Evolutionary conservation across 345 rosid species (phyloP).

Genomic region (Nephelium lappaceum): DNA sequence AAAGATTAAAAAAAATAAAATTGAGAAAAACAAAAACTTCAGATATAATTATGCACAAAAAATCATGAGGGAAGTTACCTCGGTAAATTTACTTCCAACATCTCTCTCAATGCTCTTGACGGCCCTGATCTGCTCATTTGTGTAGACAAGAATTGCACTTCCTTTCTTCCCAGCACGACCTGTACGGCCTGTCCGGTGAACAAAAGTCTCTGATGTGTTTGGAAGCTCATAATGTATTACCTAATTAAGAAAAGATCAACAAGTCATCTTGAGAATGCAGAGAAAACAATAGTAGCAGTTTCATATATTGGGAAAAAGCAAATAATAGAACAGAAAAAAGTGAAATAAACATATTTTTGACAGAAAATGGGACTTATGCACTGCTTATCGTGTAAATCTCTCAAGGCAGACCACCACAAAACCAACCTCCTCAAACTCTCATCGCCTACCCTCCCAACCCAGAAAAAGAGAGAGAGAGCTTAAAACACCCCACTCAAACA

Average conservation of each 20-base stretch:
- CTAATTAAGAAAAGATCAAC: conserved; percentile 36
- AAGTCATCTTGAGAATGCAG: neutral
- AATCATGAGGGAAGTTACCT: conserved; percentile 48
- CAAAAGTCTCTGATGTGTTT: conserved; percentile 83
- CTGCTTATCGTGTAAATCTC: neutral
- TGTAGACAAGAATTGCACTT: conserved; percentile 76
- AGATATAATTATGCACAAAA: neutral
- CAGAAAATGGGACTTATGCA: neutral
- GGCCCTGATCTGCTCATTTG: conserved; percentile 67
- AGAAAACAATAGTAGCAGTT: neutral
- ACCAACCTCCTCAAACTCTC: neutral
- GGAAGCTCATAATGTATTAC: conserved; percentile 94
- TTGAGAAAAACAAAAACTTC: neutral
- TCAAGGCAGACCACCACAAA: neutral
- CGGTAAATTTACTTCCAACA: conserved; percentile 81
- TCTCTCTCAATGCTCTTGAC: conserved; percentile 76
- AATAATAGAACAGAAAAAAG: conserved; percentile 4
- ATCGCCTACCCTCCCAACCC: neutral
- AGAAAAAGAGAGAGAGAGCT: neutral
- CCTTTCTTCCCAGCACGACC: conserved; percentile 99
- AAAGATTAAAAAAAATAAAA: neutral
- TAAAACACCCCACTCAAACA: neutral
- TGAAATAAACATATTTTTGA: neutral
- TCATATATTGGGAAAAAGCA: neutral
- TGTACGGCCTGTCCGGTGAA: conserved; percentile 97